These are phyloP conservation scores for Nannochloropsis gaditana DNA, from an alignment of 108 stramenopile genomes.

Conservation along the genomic window DNA sequence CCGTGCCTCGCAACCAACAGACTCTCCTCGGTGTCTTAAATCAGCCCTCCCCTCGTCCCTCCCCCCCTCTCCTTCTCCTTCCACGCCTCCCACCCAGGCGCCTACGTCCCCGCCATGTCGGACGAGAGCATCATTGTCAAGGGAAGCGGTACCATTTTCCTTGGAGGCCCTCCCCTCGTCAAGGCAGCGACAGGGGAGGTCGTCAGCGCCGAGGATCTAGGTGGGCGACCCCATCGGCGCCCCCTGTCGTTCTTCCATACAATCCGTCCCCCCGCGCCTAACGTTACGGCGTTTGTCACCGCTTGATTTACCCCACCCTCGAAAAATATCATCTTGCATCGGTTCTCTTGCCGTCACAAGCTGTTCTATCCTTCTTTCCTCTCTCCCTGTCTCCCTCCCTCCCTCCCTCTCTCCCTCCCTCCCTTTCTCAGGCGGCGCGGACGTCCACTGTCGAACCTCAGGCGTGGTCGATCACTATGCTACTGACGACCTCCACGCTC, in stretches of 20 bases:
- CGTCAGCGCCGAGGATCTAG: conserved; percentile 89
- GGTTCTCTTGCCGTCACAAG: no score
- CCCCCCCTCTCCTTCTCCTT: not conserved
- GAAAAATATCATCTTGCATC: no score
- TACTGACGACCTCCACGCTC: conserved; percentile 77
- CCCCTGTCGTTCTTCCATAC: not conserved
- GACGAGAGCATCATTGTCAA: conserved; percentile 93
- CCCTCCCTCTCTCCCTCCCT: not conserved
- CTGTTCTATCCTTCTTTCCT: not conserved
- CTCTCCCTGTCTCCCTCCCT: not conserved
- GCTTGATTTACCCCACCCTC: no score
- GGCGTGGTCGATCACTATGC: conserved; percentile 94
- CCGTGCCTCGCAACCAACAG: not conserved
- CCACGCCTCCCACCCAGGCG: conserved; percentile 30
- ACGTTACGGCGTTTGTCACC: no score
- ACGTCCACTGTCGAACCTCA: conserved; percentile 69
- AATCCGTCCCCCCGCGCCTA: not conserved
- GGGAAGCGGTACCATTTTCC: conserved; percentile 93
- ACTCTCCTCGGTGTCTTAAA: not conserved
- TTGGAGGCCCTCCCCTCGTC: conserved; percentile 98
- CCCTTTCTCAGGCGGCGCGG: conserved; percentile 63
- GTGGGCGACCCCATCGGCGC: conserved; percentile 25
- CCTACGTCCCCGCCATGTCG: conserved; percentile 95
- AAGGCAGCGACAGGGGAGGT: conserved; percentile 94
- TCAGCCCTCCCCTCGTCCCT: not conserved